phyloP scores from a whole-genome alignment of 441 rosid species.

The Erodium texanum region DNA sequence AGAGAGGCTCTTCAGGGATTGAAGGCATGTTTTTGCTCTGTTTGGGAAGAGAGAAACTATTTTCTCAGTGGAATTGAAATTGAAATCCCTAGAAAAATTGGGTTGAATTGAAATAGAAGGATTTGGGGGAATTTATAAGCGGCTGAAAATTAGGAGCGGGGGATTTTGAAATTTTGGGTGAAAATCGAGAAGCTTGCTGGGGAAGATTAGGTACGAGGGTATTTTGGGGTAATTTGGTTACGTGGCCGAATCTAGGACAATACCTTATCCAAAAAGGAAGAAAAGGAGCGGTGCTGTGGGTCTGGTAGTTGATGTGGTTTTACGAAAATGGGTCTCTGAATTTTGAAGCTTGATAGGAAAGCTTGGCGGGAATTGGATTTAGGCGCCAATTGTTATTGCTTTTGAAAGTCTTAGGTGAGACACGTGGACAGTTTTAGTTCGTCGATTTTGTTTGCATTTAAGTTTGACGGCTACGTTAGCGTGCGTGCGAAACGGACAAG shows the following conservation, averaged over 20 bases:
- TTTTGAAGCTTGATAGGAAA: neutral
- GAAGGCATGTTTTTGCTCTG: constrained; percentile 16
- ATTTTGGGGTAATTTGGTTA: neutral
- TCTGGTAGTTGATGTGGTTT: neutral
- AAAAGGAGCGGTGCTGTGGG: neutral
- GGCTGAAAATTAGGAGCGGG: constrained; percentile 24
- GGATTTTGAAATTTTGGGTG: constrained; percentile 19
- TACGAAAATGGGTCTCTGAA: neutral
- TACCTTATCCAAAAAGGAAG: neutral
- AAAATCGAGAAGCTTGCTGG: constrained; percentile 30
- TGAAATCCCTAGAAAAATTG: neutral
- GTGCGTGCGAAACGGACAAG: neutral
- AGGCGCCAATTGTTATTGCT: neutral
- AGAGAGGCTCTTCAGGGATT: constrained; percentile 23
- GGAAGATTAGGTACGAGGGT: constrained; percentile 17
- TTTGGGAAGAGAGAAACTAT: neutral
- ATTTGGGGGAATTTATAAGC: constrained; percentile 16
- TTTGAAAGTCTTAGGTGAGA: neutral
- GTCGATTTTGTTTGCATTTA: neutral
- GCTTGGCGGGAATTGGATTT: neutral
- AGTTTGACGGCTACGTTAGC: neutral
- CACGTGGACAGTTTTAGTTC: neutral
- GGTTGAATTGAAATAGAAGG: neutral
- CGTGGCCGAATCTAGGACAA: neutral
- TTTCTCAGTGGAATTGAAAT: neutral